A percentile compares a stretch with the other conserved stretches of the same genome.
Conservation (phyloP, 2,329 filamentous ascomycete species). For the Pseudogymnoascus pannorum region DNA sequence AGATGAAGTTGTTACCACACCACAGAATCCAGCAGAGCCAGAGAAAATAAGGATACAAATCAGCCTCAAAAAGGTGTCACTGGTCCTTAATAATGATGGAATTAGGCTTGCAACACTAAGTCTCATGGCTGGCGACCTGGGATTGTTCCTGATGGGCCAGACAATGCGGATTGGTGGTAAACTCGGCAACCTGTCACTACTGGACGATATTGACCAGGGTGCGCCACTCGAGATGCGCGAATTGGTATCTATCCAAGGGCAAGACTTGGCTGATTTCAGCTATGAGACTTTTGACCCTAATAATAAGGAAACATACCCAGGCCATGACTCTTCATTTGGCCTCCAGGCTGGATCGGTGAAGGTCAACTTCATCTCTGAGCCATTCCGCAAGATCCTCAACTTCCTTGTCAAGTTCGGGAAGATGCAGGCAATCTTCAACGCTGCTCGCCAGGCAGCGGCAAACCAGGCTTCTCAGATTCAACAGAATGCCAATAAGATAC, state of each 20-base stretch:
- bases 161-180: constrained; percentile 83
- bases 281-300: constrained; percentile 89
- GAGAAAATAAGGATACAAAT: constrained; percentile 78
- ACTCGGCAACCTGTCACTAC: constrained; percentile 77
- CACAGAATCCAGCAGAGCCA: constrained; percentile 31
- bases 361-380: constrained; percentile 93
- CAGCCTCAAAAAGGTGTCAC: constrained; percentile 82
- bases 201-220: constrained; percentile 91
- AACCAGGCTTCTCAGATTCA: constrained; percentile 91
- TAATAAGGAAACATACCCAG: constrained; percentile 68
- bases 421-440: constrained; percentile 99
- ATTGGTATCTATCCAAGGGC: constrained; percentile 88
- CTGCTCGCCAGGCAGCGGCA: constrained; percentile 86
- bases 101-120: constrained; percentile 89
- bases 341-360: constrained; percentile 91
- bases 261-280: constrained; percentile 92
- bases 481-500: constrained; percentile 80
- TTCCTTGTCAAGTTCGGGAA: constrained; percentile 98
- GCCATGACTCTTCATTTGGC: constrained; percentile 87
- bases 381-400: constrained; percentile 95
- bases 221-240: constrained; percentile 74
- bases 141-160: constrained; percentile 77
- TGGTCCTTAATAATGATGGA: constrained; percentile 96
- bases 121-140: constrained; percentile 85
- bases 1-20: constrained; percentile 20